phyloP scores from a whole-genome alignment of 768 basidiomycete species.

The Agrocybe pediades region DNA sequence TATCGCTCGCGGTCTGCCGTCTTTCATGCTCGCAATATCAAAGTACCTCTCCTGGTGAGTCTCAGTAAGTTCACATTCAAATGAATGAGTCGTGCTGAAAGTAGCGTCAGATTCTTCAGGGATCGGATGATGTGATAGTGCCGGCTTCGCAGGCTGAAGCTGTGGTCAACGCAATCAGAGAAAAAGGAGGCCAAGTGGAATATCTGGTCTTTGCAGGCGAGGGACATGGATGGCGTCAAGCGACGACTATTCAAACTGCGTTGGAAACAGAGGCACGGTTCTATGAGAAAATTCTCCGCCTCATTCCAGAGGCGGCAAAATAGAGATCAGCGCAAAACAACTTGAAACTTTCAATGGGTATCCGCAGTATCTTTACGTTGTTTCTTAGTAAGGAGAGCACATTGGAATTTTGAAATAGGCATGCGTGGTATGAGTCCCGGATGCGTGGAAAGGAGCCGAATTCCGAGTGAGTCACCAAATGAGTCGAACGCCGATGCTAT shows the following conservation, averaged over 20 bases:
- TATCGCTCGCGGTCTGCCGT: not conserved
- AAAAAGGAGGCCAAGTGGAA: slow-evolving; percentile 51
- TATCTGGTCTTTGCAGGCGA: slow-evolving; percentile 60
- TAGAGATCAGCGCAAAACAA: no score
- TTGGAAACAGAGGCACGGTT: slow-evolving; percentile 51
- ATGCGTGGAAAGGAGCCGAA: no score
- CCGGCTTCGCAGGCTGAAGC: slow-evolving; percentile 60
- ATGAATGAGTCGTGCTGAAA: no score
- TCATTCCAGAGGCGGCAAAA: not conserved
- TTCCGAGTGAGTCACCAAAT: no score
- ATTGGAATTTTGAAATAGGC: no score
- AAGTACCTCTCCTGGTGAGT: slow-evolving; percentile 5
- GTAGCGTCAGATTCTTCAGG: slow-evolving; percentile 78
- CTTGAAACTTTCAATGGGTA: no score
- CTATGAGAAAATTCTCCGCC: slow-evolving; percentile 36
- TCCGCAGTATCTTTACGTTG: no score
- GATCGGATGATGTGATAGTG: slow-evolving; percentile 58
- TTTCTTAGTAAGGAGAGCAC: no score
- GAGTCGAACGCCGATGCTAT: no score
- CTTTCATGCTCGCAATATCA: not conserved
- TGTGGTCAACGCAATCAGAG: slow-evolving; percentile 53
- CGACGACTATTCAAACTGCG: slow-evolving; percentile 49
- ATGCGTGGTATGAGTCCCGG: no score
- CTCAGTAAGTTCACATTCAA: not conserved
- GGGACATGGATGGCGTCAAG: slow-evolving; percentile 60